Conservation (phyloP, 768 basidiomycete species). For the Chalciporus pseudorubinellus region DNA sequence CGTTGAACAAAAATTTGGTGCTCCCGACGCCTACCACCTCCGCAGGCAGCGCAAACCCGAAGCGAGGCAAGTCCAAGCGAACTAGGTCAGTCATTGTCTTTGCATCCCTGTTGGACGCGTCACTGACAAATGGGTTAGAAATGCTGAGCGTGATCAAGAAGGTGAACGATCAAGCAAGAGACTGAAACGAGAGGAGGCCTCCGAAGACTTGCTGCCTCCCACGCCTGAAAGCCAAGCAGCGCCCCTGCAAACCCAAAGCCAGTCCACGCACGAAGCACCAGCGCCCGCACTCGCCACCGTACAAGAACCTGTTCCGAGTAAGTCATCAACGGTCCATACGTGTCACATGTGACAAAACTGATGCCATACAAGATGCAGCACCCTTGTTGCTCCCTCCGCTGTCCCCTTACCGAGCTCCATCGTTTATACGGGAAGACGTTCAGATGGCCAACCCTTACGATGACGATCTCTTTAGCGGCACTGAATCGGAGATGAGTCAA, state of each 20-base stretch:
- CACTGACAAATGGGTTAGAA: slow-evolving; percentile 3
- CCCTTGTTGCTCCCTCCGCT: neutral
- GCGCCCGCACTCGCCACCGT: neutral
- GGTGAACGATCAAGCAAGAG: slow-evolving; percentile 18
- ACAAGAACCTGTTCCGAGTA: neutral
- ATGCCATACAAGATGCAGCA: neutral
- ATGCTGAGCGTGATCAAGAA: slow-evolving; percentile 4
- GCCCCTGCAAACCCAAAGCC: neutral
- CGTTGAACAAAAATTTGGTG: neutral
- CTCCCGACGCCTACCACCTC: neutral
- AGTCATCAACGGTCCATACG: neutral
- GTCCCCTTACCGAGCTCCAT: neutral
- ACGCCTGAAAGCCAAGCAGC: neutral
- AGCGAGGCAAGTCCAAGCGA: slow-evolving; percentile 10
- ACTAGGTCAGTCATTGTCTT: slow-evolving; percentile 8
- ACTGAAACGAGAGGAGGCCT: neutral
- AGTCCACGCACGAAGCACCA: neutral
- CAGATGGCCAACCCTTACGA: neutral
- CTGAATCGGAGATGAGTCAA: slow-evolving; percentile 25
- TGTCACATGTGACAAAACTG: neutral
- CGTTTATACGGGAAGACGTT: neutral
- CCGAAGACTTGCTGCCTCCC: neutral
- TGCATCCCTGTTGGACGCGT: neutral
- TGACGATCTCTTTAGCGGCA: slow-evolving; percentile 14
- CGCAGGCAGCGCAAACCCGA: neutral